These are phyloP conservation scores for Kwoniella botswanensis DNA, from an alignment of 768 basidiomycete genomes.

Conservation along the genomic window DNA sequence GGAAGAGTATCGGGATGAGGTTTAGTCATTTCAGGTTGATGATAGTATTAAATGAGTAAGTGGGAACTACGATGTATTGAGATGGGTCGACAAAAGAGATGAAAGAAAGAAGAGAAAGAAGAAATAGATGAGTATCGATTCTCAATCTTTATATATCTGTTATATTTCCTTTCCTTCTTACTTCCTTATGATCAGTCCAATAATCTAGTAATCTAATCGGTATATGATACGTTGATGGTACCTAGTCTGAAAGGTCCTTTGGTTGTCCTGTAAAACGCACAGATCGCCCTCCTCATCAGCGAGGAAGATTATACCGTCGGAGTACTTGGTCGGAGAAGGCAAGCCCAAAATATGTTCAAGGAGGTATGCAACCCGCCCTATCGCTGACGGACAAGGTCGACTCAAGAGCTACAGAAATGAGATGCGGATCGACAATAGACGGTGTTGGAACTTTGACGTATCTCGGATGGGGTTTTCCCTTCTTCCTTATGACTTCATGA, in stretches of 20 bases:
- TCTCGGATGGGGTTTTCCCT: no score
- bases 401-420: no score
- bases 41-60: not conserved
- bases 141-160: not conserved
- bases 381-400: no score
- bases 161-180: not conserved
- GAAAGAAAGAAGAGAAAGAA: not conserved
- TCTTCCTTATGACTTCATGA: no score
- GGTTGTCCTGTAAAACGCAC: not conserved
- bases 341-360: no score
- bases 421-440: no score
- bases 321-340: no score
- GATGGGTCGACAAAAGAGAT: not conserved
- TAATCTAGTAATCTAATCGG: no score
- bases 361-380: no score
- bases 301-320: no score
- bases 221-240: not conserved
- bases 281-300: not conserved
- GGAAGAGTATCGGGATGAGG: not conserved
- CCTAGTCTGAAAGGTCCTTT: not conserved
- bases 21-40: not conserved
- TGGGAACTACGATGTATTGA: not conserved
- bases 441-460: no score
- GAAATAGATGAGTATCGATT: no score
- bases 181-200: not conserved